Base-by-base conservation (phyloP, 1,284 basidiomycete genomes). In the Golubevia sp. region DNA sequence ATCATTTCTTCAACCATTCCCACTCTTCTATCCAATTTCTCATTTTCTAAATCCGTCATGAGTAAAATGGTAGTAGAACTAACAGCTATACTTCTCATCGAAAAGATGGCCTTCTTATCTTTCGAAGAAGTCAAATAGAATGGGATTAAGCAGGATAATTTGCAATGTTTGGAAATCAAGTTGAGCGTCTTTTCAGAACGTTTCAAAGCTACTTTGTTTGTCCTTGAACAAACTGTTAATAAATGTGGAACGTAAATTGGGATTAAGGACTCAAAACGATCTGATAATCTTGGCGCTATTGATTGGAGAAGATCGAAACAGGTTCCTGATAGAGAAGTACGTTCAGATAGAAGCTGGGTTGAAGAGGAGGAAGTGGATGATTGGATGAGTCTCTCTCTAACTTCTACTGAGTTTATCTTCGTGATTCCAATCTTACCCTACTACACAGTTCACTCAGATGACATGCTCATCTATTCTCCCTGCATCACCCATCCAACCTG, bases 141-240 rank as follows among this genome's bases (percentile, higher is more conserved):
- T 0, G 71, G 58, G 5, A 87, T 59, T 23, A 86, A 74, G 0
- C 68, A 48, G 0, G 82, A 67, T 0, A 85, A 68, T 1, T 73
- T 84, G 67, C 86, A 87, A 67, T 86, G 78, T 3, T 81, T 73
- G 27, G 86, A 81, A 57, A 87, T 85, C 7, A 84, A 83, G 5
- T 77, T 61, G 1, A 87, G 71, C 34, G 83, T 84, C 66, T 85
- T 85, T 54, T 86, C 86, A 0, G 86, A 84, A 18, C 86, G 77
- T 55, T 85, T 84, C 11, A 86, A 70, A 34, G 84, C 84, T 6
- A 87, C 85, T 69, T 86, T 86, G 77, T 87, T 87, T 0, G 86
- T 86, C 34, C 86, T 73, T 0, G 85, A 85, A 56, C 86, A 85
- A 38, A 86, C 83, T 20, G 77, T 71, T 55, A 87, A 67, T 3